phyloP scores from a whole-genome alignment of 129 eudicot genomes.

The Flaveria sonorensis region DNA sequence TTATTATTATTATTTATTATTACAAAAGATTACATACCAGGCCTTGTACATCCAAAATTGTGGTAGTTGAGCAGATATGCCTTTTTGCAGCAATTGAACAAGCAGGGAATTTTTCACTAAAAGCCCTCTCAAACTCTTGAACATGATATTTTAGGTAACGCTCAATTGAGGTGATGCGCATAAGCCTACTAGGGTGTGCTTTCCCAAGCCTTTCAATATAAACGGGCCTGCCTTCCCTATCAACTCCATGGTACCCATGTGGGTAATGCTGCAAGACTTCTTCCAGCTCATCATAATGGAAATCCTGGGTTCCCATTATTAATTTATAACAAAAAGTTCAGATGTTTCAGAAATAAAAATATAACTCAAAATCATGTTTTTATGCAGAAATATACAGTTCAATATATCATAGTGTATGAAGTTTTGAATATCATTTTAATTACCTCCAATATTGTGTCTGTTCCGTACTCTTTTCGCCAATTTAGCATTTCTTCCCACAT shows the following conservation, averaged over 20 bases:
- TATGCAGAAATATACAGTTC: background rate
- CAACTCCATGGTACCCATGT: slow-evolving; percentile 98
- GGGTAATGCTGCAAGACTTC: slow-evolving; percentile 91
- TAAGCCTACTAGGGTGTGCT: slow-evolving; percentile 79
- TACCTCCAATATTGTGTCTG: slow-evolving; percentile 91
- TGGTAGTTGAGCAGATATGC: slow-evolving; percentile 78
- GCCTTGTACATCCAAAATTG: slow-evolving; percentile 94
- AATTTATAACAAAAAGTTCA: background rate
- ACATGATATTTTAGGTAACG: slow-evolving; percentile 82
- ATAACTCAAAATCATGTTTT: background rate
- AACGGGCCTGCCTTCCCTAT: slow-evolving; percentile 88
- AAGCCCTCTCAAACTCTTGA: slow-evolving; percentile 85
- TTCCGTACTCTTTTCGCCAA: slow-evolving; percentile 86
- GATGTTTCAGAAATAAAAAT: background rate
- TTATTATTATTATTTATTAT: background rate
- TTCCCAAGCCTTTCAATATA: slow-evolving; percentile 92
- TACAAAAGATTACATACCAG: slow-evolving; percentile 50
- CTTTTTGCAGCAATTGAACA: slow-evolving; percentile 90
- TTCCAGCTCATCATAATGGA: slow-evolving; percentile 69
- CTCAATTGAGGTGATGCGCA: slow-evolving; percentile 74
- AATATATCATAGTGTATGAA: background rate
- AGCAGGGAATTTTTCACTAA: slow-evolving; percentile 84
- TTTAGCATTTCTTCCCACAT: slow-evolving; percentile 99
- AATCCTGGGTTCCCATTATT: slow-evolving; percentile 51
- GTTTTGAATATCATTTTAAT: slow-evolving; percentile 10